Evolutionary conservation across 805 yeast genomes (phyloP).

Genomic region (Zygosaccharomyces siamensis): DNA sequence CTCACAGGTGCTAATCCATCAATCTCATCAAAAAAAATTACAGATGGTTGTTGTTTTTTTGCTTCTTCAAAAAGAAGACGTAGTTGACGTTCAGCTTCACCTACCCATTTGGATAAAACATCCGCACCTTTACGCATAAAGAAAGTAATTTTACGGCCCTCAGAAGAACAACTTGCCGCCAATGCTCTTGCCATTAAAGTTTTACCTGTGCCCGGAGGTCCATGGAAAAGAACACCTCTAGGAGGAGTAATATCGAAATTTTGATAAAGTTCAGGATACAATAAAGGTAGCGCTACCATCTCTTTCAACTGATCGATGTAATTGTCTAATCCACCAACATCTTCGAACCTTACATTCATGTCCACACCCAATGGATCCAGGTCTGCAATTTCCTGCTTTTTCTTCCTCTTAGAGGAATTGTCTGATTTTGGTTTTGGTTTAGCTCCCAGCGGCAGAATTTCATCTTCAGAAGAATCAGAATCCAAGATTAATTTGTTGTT

Average conservation of each 20-base stretch:
- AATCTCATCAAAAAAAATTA: slow-evolving; percentile 94
- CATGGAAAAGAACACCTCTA: slow-evolving; percentile 94
- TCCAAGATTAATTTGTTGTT: slow-evolving; percentile 37
- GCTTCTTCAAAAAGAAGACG: slow-evolving; percentile 93
- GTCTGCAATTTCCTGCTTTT: slow-evolving; percentile 63
- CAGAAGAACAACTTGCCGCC: slow-evolving; percentile 90
- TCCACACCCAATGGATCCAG: slow-evolving; percentile 90
- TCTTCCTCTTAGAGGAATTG: slow-evolving; percentile 31
- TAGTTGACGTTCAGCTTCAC: slow-evolving; percentile 95
- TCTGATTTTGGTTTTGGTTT: slow-evolving; percentile 36
- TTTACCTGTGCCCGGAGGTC: slow-evolving; percentile 99
- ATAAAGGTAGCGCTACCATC: slow-evolving; percentile 89
- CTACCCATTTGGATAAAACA: slow-evolving; percentile 96
- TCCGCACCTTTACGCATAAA: slow-evolving; percentile 99
- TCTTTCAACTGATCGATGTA: slow-evolving; percentile 91
- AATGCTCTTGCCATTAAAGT: slow-evolving; percentile 96
- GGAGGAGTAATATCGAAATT: slow-evolving; percentile 92
- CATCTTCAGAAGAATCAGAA: slow-evolving; percentile 63
- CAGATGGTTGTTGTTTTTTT: slow-evolving; percentile 89
- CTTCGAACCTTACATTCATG: slow-evolving; percentile 75
- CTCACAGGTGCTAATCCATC: slow-evolving; percentile 98
- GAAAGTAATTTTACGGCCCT: slow-evolving; percentile 81
- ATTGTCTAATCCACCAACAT: slow-evolving; percentile 87
- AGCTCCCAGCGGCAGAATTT: slow-evolving; percentile 45
- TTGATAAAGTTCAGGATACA: slow-evolving; percentile 91